These are phyloP conservation scores for Vaccinium darrowii DNA, from an alignment of 148 eudicot genomes.

Conservation along the genomic window DNA sequence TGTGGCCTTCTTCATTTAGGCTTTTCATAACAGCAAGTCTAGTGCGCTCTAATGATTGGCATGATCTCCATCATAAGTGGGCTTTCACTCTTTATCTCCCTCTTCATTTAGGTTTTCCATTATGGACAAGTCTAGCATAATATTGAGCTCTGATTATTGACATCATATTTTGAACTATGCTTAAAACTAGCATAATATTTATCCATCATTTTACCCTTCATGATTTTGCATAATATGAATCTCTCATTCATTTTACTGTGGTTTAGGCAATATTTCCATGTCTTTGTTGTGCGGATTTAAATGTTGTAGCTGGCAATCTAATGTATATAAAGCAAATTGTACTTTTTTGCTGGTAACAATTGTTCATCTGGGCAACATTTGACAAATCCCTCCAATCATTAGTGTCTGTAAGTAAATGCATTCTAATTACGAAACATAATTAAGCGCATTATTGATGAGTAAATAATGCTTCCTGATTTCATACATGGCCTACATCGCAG, in stretches of 20 bases:
- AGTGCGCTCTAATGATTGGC: not conserved
- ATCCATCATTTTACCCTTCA: not conserved
- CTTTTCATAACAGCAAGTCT: not conserved
- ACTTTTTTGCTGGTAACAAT: not conserved
- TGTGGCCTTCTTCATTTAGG: not conserved
- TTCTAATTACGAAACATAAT: not conserved
- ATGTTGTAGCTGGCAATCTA: not conserved
- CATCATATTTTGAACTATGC: not conserved
- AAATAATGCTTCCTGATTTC: not conserved
- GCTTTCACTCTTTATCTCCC: not conserved
- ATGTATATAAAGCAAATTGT: not conserved
- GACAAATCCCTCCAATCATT: not conserved
- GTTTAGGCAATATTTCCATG: not conserved
- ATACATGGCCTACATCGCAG: not conserved
- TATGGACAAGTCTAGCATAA: not conserved
- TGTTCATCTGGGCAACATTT: not conserved
- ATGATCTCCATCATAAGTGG: not conserved
- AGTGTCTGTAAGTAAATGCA: not conserved
- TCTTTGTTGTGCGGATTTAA: not conserved
- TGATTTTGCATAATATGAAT: not conserved
- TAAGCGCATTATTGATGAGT: not conserved
- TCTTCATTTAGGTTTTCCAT: not conserved
- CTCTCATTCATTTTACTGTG: not conserved
- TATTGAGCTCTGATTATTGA: not conserved
- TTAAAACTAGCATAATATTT: not conserved